Base-by-base conservation (phyloP, 2,329 filamentous ascomycete genomes). In the Neofusicoccum umdonicola region DNA sequence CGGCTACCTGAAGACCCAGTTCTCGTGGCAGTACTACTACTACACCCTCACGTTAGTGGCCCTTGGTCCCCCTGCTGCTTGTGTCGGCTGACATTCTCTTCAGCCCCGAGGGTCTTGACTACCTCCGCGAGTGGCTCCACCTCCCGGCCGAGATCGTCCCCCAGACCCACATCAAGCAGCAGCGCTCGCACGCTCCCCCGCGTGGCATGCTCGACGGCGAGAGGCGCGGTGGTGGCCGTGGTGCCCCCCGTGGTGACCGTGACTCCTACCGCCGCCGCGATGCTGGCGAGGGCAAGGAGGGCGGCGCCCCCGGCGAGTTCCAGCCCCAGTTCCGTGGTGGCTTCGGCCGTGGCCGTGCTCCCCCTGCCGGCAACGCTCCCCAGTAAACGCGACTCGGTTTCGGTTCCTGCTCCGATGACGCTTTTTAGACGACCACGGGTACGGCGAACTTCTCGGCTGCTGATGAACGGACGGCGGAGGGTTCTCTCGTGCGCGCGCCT, bases 91-190 rank as follows among this genome's bases (percentile, higher is more conserved):
- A 58, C 42, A 15, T 2, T 9, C 31, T n/a, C 8, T 31, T 13
- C 31, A 58, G 56, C 45, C 92, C 93, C 79, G 93, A 98, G 88
- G 95, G 95, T 85, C 94, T 99, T 82, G 94, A 98, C 87, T 99
- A 99, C 89, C 93, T 99, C 82, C 94, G 95, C 81, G 95, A 99
- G 88, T 99, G 95, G 95, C 93, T 99, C 77, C 95, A 99, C 86
- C 91, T 99, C 77, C 95, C 95, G 78, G 93, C 95, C 81, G 95
- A 99, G 89, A 97, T 99, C 80, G 95, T 99, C 74, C 95, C 95
- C 76, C 93, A 96, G 78, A 99, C 95, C 78, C 95, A 99, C 90
- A 98, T 99, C 87, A 99, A 99, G 92, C 93, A 97, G 87, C 93
- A 97, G 88, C 92, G 95, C 83, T 95, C 92, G 77, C 93, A 97